Base-by-base conservation (phyloP, 148 eudicot genomes). In the Pharnaceum exiguum region DNA sequence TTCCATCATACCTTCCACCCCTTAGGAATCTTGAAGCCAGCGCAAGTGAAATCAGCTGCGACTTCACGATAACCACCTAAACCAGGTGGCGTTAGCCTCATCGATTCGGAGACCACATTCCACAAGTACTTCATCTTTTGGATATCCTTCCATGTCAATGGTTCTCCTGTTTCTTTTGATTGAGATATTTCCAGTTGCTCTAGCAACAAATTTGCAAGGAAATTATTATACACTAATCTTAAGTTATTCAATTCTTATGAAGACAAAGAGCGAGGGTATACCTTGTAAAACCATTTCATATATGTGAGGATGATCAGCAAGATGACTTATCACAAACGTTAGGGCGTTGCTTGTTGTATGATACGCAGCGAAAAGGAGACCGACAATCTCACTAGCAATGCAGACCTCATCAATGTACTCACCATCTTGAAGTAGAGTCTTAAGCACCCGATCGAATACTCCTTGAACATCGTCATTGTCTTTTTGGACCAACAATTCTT, bases 281-380 rank as follows among this genome's bases (percentile, higher is more conserved):
- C 73, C 73, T 55, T 69, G 46, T 5, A 53, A 27, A 31, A 69
- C 67, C 12, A 16, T 31, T 12, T 46, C 31, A 13, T 45, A 69
- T n/a, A 69, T 43, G 12, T 36, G 39, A 17, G 73, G 73, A 18
- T 42, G 47, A 24, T 60, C 55, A 13, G 61, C 66, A 37, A 69
- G 73, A 43, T 39, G 48, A 16, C 40, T 46, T 6, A 69, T 17
- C 10, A 60, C 17, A 24, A 61, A 46, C 22, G 61, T 27, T 1
- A 69, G 27, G 2, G 61, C 7, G 3, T 39, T 19, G 13, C 67
- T 62, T 1, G 62, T 17, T 12, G 61, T 60, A 30, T 69, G 53
- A n/a, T 52, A 57, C 2, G 56, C 48, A 9, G 55, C 67, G 43
- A 69, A 30, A 4, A 69, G 60, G 24, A 53, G 32, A 8, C 60